Conservation (phyloP, 805 yeast genomes). For the Blastobotrys robertii region DNA sequence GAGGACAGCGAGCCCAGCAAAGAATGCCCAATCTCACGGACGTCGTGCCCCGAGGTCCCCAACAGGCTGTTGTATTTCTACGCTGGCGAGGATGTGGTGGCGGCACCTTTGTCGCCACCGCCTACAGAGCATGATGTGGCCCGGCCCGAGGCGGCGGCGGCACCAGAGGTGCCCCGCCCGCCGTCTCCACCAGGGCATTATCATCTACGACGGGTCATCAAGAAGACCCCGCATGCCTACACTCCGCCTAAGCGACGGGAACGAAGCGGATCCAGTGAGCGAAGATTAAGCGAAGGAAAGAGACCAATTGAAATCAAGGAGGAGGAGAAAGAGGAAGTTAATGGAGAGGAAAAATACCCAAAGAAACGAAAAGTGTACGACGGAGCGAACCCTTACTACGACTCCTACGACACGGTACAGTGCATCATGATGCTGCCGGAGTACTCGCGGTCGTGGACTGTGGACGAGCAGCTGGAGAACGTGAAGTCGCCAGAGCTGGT, state of each 20-base stretch:
- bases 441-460: slow-evolving; percentile 9
- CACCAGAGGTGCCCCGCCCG: not conserved
- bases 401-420: slow-evolving; percentile 10
- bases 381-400: slow-evolving; percentile 22
- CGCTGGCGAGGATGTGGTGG: slow-evolving; percentile 4
- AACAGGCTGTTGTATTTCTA: slow-evolving; percentile 23
- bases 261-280: not conserved
- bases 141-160: not conserved
- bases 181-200: slow-evolving; percentile 9
- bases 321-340: not conserved
- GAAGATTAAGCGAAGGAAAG: not conserved
- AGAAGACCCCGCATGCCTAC: slow-evolving; percentile 16
- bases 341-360: not conserved
- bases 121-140: slow-evolving; percentile 3
- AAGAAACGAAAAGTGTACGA: not conserved
- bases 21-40: slow-evolving; percentile 22
- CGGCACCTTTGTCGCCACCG: slow-evolving; percentile 5
- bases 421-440: slow-evolving; percentile 10
- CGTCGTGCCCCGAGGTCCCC: slow-evolving; percentile 21
- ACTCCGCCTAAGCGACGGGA: slow-evolving; percentile 11
- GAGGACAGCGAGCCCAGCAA: slow-evolving; percentile 15
- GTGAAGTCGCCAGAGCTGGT: slow-evolving; percentile 20
- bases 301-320: not conserved
- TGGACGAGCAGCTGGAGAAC: slow-evolving; percentile 13
- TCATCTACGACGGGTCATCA: slow-evolving; percentile 14